Conservation (phyloP, 805 yeast species). For the Citeromyces matritensis region DNA sequence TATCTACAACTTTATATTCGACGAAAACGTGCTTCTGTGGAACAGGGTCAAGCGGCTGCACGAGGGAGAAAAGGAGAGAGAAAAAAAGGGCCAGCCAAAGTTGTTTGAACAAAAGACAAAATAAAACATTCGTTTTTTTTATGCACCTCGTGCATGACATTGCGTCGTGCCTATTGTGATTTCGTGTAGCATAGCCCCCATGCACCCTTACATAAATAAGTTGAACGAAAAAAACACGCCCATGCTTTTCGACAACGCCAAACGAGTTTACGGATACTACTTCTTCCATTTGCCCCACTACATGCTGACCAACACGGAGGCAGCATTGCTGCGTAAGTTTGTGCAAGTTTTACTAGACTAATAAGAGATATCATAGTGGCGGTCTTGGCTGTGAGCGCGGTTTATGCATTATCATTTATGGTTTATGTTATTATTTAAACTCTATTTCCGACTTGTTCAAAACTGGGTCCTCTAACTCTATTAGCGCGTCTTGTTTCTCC, state of each 20-base stretch:
- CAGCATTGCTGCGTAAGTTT: conserved; percentile 13
- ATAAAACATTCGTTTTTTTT: neutral
- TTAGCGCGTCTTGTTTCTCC: no score
- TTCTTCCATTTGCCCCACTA: conserved; percentile 29
- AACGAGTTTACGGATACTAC: conserved; percentile 12
- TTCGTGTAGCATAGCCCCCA: neutral
- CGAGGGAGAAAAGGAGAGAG: conserved; percentile 16
- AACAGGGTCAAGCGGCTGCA: conserved; percentile 62
- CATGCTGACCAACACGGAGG: conserved; percentile 32
- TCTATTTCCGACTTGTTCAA: no score
- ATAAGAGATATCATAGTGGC: conserved; percentile 2
- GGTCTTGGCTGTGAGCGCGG: conserved; percentile 1
- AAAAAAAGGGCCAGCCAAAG: conserved; percentile 7
- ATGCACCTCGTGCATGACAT: neutral
- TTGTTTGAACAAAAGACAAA: neutral
- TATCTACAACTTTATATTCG: conserved; percentile 53
- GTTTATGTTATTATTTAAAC: no score
- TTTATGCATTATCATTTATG: no score
- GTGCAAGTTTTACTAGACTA: neutral
- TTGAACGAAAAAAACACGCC: neutral
- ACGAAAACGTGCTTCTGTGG: conserved; percentile 57
- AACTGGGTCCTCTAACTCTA: no score
- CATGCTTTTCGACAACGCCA: neutral
- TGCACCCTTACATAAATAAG: neutral
- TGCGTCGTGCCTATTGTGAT: neutral